These are phyloP conservation scores for Aspergillus egyptiacus DNA, from an alignment of 495 filamentous ascomycete species.

Conservation along the genomic window DNA sequence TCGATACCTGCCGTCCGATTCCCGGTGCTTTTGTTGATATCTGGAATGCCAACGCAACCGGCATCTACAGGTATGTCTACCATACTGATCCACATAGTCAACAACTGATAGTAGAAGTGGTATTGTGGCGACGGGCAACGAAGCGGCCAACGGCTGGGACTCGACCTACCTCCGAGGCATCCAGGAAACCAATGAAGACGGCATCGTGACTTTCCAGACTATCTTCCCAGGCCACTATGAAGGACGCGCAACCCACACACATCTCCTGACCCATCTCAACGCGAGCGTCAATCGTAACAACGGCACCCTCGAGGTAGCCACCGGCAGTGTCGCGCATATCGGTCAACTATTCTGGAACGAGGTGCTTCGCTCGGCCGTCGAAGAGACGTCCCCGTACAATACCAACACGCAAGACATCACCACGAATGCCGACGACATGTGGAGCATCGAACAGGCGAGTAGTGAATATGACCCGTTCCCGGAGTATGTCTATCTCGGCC, in stretches of 20 bases:
- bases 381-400: slow-evolving; percentile 49
- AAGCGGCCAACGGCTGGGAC: slow-evolving; percentile 33
- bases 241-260: slow-evolving; percentile 54
- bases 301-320: slow-evolving; percentile 37
- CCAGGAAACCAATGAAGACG: slow-evolving; percentile 48
- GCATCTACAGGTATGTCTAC: slow-evolving; percentile 43
- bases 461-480: slow-evolving; percentile 33
- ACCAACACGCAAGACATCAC: slow-evolving; percentile 49
- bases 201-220: slow-evolving; percentile 51
- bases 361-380: slow-evolving; percentile 48
- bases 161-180: slow-evolving; percentile 50
- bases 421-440: slow-evolving; percentile 41
- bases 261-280: slow-evolving; percentile 46
- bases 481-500: slow-evolving; percentile 43
- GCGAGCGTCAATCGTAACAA: slow-evolving; percentile 44
- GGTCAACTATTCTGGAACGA: slow-evolving; percentile 61
- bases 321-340: slow-evolving; percentile 32
- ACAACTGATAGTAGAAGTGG: slow-evolving; percentile 17
- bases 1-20: slow-evolving; percentile 31
- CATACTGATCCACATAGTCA: neutral
- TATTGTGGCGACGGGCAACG: slow-evolving; percentile 31
- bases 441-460: slow-evolving; percentile 27
- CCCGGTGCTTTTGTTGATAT: slow-evolving; percentile 31
- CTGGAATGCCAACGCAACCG: slow-evolving; percentile 44
- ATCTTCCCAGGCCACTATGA: slow-evolving; percentile 58